phyloP scores from a whole-genome alignment of 441 rosid genomes.

The Gossypium davidsonii region DNA sequence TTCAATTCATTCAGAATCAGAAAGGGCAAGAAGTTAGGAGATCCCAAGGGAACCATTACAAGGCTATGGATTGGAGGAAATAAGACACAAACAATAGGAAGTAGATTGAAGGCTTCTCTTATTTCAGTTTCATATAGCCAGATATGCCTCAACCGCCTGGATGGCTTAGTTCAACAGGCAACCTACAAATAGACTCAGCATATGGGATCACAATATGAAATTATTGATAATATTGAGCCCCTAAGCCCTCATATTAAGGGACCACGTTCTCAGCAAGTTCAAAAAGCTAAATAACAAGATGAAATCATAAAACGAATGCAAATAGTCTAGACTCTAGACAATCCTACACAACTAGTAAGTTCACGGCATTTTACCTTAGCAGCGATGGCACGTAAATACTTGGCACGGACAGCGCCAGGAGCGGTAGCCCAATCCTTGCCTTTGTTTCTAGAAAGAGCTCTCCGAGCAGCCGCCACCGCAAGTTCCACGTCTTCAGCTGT shows the following conservation, averaged over 20 bases:
- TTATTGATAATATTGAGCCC: background rate
- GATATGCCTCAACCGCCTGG: background rate
- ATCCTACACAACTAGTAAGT: slow-evolving; percentile 9
- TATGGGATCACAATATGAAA: background rate
- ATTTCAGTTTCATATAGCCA: background rate
- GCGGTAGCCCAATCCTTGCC: slow-evolving; percentile 81
- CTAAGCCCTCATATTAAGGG: background rate
- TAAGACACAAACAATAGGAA: background rate
- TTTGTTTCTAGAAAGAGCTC: slow-evolving; percentile 65
- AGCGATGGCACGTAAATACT: slow-evolving; percentile 87
- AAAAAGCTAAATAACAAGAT: background rate
- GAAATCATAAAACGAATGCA: background rate
- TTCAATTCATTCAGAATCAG: background rate
- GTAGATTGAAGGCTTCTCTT: background rate
- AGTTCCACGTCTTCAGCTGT: slow-evolving; percentile 86
- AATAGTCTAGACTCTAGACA: background rate
- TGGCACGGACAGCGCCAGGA: slow-evolving; percentile 78
- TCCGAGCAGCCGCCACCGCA: slow-evolving; percentile 80
- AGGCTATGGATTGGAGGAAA: background rate
- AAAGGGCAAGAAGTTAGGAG: background rate
- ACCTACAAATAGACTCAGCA: background rate
- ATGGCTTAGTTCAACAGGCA: background rate
- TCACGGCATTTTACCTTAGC: slow-evolving; percentile 46
- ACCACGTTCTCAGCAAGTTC: background rate
- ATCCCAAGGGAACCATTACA: background rate